Conservation (phyloP, 768 basidiomycete genomes). For the Suillus occidentalis region DNA sequence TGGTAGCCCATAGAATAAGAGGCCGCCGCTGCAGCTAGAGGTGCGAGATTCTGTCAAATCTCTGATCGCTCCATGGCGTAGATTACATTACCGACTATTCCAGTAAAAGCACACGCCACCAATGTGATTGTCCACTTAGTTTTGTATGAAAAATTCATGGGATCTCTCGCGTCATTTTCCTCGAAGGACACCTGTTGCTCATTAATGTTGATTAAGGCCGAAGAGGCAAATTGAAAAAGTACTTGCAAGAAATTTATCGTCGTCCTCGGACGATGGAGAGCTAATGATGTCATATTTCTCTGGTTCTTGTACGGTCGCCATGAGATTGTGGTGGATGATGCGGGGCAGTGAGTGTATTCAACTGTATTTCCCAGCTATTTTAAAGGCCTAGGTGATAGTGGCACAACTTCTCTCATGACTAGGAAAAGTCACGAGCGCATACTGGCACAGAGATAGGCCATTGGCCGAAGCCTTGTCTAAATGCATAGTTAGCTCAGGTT, state of each 20-base stretch:
- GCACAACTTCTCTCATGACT: not conserved
- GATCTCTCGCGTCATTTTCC: conserved; percentile 37
- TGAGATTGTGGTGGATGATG: not conserved
- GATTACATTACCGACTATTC: conserved; percentile 15
- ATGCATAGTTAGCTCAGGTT: not conserved
- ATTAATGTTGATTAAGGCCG: not conserved
- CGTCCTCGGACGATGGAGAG: not conserved
- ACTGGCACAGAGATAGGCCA: not conserved
- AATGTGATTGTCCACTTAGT: conserved; percentile 37
- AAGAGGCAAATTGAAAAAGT: not conserved
- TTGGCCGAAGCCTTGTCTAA: not conserved
- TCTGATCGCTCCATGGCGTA: not conserved
- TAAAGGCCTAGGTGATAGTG: not conserved
- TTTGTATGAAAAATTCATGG: conserved; percentile 31
- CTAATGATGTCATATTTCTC: not conserved
- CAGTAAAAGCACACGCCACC: conserved; percentile 22
- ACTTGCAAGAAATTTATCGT: conserved; percentile 5
- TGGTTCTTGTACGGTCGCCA: not conserved
- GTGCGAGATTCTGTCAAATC: not conserved
- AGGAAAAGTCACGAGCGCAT: not conserved
- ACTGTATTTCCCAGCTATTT: not conserved
- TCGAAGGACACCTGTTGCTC: conserved; percentile 35
- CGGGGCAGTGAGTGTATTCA: not conserved
- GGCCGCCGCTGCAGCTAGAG: conserved; percentile 43
- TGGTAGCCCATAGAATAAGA: conserved; percentile 52